Base-by-base conservation (phyloP, 2,329 filamentous ascomycete genomes). In the Trichocomaceae sp. region DNA sequence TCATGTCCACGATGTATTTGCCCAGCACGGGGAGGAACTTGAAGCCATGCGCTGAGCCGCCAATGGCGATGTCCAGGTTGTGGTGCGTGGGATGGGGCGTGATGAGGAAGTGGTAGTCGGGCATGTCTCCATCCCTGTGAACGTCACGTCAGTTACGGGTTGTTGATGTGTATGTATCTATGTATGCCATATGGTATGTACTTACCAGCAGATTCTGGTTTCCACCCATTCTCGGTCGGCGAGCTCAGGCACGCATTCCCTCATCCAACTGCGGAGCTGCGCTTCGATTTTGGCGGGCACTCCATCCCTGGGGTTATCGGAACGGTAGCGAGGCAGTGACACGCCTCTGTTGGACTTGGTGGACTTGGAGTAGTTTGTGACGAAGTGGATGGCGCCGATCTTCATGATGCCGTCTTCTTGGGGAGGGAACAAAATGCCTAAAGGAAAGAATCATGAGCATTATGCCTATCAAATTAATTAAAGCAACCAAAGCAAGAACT, bases 171-270 rank as follows among this genome's bases (percentile, higher is more conserved):
- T n/a, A n/a, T n/a, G n/a, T n/a, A n/a, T n/a, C n/a, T n/a, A n/a
- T n/a, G n/a, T n/a, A n/a, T n/a, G n/a, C n/a, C n/a, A n/a, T n/a
- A n/a, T n/a, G n/a, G n/a, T n/a, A n/a, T n/a, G n/a, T 46, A 46
- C 42, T 15, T 83, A 79, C 79, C 80, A 82, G 64, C 79, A 82
- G 35, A 82, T 76, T n/a, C 78, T 69, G 8, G 76, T 77, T 33
- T 51, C 49, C 9, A 51, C 57, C 78, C 79, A 17, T 66, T 72
- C 47, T 82, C 76, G 0, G 72, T 71, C 1, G 0, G 75, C 73
- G 3, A 82, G 72, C 52, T 82, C 76, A 1, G 79, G 79, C 74
- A 82, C 78, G 1, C 74, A 77, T 41, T 79, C 77, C 5, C 62
- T 62, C 23, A 83, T 61, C 52, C 81, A 79, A 7, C 77, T 70